Percentiles rank a stretch among this genome's conserved stretches.
Evolutionary conservation across 805 yeast species (phyloP).

Genomic region (Starmerella apis): DNA sequence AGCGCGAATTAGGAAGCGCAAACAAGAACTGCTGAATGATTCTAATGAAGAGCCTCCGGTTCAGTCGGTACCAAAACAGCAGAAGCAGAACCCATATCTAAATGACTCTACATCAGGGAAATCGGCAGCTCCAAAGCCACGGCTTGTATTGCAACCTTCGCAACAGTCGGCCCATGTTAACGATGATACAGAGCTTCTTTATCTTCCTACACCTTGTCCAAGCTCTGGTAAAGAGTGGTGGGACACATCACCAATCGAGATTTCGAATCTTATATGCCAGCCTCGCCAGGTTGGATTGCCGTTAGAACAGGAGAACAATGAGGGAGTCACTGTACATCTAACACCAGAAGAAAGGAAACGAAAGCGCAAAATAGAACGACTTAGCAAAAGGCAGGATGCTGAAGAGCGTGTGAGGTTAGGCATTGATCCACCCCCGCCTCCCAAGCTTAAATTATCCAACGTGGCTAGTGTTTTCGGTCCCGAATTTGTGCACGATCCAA

Average conservation of each 20-base stretch:
- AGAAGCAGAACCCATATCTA: slow-evolving; percentile 8
- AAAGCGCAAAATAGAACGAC: slow-evolving; percentile 59
- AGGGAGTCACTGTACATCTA: background rate
- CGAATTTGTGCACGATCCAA: slow-evolving; percentile 81
- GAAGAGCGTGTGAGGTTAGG: slow-evolving; percentile 76
- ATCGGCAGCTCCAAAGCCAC: slow-evolving; percentile 46
- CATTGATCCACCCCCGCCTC: slow-evolving; percentile 75
- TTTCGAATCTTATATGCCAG: background rate
- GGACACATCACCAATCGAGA: background rate
- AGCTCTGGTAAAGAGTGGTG: background rate
- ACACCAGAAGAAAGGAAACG: slow-evolving; percentile 56
- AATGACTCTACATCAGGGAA: slow-evolving; percentile 47
- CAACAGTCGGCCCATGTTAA: slow-evolving; percentile 32
- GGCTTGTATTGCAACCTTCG: slow-evolving; percentile 33
- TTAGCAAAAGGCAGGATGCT: slow-evolving; percentile 50
- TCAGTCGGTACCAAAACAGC: background rate
- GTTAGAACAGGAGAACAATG: slow-evolving; percentile 23
- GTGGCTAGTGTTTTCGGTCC: slow-evolving; percentile 77
- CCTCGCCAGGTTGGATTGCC: background rate
- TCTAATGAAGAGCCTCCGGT: too few relatives aligned
- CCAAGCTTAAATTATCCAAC: slow-evolving; percentile 75
- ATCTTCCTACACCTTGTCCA: slow-evolving; percentile 28
- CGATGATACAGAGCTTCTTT: slow-evolving; percentile 32
- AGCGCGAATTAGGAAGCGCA: slow-evolving; percentile 23
- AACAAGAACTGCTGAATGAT: slow-evolving; percentile 15